Conservation (phyloP, 345 rosid species). For the Arabidopsis suecica region DNA sequence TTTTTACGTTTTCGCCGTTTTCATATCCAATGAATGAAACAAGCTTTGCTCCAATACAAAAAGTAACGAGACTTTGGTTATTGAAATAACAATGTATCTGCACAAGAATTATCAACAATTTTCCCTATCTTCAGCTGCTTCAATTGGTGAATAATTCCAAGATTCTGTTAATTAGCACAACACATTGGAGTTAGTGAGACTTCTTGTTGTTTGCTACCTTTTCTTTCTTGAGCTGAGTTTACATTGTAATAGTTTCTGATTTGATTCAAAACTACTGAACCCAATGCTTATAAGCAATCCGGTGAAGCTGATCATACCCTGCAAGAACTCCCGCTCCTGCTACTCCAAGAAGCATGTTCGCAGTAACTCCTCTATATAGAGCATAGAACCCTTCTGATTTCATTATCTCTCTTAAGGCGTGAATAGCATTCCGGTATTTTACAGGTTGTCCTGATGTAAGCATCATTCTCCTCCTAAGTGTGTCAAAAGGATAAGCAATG, state of each 20-base stretch:
- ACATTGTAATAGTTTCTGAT: neutral
- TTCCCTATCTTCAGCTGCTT: slow-evolving; percentile 35
- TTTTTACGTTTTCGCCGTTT: neutral
- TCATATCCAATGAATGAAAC: slow-evolving; percentile 12
- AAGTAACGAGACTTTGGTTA: slow-evolving; percentile 25
- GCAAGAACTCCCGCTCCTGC: slow-evolving; percentile 98
- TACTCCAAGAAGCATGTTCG: slow-evolving; percentile 93
- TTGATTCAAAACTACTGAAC: slow-evolving; percentile 40
- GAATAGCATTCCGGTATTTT: slow-evolving; percentile 65
- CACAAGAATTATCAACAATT: slow-evolving; percentile 42
- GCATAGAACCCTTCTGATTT: slow-evolving; percentile 70
- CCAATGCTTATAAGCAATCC: slow-evolving; percentile 58
- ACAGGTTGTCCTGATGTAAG: slow-evolving; percentile 82
- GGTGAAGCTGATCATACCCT: slow-evolving; percentile 87
- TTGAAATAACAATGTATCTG: slow-evolving; percentile 33
- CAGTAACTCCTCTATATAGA: slow-evolving; percentile 78
- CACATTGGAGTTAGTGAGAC: slow-evolving; percentile 25
- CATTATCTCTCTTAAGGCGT: slow-evolving; percentile 72
- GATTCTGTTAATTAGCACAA: slow-evolving; percentile 32
- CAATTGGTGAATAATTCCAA: slow-evolving; percentile 22
- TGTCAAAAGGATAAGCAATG: slow-evolving; percentile 94
- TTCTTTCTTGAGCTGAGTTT: slow-evolving; percentile 3
- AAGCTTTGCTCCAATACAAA: slow-evolving; percentile 25
- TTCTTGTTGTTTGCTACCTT: slow-evolving; percentile 32
- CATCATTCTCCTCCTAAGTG: slow-evolving; percentile 92